Conservation (phyloP, 2,329 filamentous ascomycete genomes). For the Coniosporium tulheliwenetii region DNA sequence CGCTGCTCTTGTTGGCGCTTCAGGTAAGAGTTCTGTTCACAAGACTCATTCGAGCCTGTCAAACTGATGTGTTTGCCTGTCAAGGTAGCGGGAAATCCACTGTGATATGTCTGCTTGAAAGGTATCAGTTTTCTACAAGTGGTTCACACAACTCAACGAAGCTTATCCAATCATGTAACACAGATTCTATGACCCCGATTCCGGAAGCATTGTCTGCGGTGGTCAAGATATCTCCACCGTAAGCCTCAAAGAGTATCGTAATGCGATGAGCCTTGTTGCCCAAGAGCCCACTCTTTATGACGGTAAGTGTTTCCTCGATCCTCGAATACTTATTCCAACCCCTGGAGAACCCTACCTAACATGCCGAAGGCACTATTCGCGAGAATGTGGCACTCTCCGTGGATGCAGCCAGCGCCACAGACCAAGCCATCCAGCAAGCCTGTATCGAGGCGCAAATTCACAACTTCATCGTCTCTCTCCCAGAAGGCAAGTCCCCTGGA, state of each 20-base stretch:
- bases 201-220: not conserved
- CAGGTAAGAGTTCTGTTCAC: conserved; percentile 16
- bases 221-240: not conserved
- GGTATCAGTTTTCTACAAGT: not conserved
- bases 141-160: too few relatives aligned
- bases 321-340: too few relatives aligned
- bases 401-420: conserved; percentile 3
- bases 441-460: conserved; percentile 21
- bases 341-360: too few relatives aligned
- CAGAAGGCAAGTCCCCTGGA: conserved; percentile 11
- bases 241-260: not conserved
- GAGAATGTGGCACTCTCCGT: not conserved
- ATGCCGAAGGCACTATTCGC: not conserved
- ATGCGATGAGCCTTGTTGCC: not conserved
- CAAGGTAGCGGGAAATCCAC: conserved; percentile 24
- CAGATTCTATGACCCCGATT: not conserved
- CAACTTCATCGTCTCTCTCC: conserved; percentile 21
- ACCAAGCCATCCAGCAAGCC: conserved; percentile 17
- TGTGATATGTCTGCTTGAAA: conserved; percentile 3
- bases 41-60: too few relatives aligned
- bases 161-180: too few relatives aligned
- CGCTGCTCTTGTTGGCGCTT: conserved; percentile 39
- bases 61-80: too few relatives aligned
- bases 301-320: too few relatives aligned
- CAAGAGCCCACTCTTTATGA: not conserved